These are phyloP conservation scores for Leucoagaricus sp. DNA, from an alignment of 1,284 basidiomycete species.

Conservation along the genomic window DNA sequence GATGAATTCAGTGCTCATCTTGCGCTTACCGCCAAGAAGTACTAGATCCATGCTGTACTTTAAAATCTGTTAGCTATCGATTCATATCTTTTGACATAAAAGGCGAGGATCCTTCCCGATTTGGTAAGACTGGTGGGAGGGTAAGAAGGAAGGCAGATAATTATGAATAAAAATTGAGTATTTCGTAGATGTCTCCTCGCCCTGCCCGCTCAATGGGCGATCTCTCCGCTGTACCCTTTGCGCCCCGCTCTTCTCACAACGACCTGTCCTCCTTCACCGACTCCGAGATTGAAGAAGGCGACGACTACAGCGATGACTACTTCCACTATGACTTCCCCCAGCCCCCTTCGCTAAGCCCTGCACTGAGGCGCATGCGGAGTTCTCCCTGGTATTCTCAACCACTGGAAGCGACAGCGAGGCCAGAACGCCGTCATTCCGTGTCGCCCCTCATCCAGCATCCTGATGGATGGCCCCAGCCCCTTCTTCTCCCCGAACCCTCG, in stretches of 20 bases:
- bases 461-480: not conserved
- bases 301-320: conserved; percentile 22
- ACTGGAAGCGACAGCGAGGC: conserved; percentile 20
- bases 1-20: conserved; percentile 94
- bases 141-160: not conserved
- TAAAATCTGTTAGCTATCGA: conserved; percentile 2
- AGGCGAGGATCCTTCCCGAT: conserved; percentile 14
- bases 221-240: conserved; percentile 2
- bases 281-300: not conserved
- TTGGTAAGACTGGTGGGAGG: not conserved
- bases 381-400: conserved; percentile 38
- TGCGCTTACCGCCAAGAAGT: conserved; percentile 83
- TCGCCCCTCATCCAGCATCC: not conserved
- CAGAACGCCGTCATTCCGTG: conserved; percentile 8
- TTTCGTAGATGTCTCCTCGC: conserved; percentile 1
- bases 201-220: conserved; percentile 9
- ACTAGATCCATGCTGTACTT: conserved; percentile 53
- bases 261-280: conserved; percentile 1
- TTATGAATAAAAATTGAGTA: not conserved
- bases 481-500: not conserved
- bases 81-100: conserved; percentile 8
- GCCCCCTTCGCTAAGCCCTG: conserved; percentile 41
- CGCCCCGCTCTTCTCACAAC: not conserved
- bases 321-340: conserved; percentile 42
- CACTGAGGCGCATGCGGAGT: conserved; percentile 44